Evolutionary conservation across 1,284 basidiomycete species (phyloP).

Genomic region (Puccinia polysora): DNA sequence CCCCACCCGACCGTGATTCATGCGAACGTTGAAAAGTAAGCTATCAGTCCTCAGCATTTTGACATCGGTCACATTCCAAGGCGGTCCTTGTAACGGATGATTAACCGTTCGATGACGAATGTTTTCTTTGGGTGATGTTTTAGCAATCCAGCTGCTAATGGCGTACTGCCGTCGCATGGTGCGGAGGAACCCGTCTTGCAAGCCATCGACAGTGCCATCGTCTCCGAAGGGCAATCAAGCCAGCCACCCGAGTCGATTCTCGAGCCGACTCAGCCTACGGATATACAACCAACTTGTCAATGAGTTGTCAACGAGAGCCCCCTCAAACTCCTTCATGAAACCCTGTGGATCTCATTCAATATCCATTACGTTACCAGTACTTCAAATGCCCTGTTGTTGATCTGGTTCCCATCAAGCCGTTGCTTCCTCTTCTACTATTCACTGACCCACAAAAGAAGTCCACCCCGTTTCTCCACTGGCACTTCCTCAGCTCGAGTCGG

Average conservation of each 20-base stretch:
- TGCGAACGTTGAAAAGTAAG: slow-evolving; percentile 12
- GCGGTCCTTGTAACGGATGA: no score
- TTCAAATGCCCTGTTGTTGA: no score
- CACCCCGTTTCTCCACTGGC: no score
- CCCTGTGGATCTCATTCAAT: no score
- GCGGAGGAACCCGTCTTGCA: neutral
- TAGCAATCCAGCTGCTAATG: slow-evolving; percentile 1
- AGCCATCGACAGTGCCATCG: slow-evolving; percentile 18
- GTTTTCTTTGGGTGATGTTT: neutral
- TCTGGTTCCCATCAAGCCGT: no score
- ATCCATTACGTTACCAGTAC: no score
- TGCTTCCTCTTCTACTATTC: no score
- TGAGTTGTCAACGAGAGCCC: no score
- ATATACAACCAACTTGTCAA: slow-evolving; percentile 17
- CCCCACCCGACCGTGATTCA: slow-evolving; percentile 4
- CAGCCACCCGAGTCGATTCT: neutral
- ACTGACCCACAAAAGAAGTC: no score
- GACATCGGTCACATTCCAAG: neutral
- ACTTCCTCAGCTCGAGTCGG: no score
- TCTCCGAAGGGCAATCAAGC: neutral
- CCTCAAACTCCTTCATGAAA: no score
- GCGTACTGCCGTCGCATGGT: slow-evolving; percentile 12
- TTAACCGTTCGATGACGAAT: no score
- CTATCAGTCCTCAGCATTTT: neutral
- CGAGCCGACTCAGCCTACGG: slow-evolving; percentile 10